Conservation (phyloP, 371 early-diverging fungal species). For the Phascolomyces articulosus region DNA sequence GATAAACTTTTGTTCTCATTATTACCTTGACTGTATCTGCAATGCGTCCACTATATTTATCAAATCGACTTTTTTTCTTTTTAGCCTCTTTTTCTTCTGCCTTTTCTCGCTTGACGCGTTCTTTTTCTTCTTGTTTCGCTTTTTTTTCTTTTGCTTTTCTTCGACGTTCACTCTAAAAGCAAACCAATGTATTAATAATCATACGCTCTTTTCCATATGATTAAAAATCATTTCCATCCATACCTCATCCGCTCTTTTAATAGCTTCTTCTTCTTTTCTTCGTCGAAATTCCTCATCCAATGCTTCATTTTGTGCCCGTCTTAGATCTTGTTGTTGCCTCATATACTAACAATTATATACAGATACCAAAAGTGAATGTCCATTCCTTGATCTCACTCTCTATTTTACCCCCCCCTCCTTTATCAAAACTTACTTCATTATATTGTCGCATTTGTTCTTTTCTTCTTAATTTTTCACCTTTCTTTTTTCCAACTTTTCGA, state of each 20-base stretch:
- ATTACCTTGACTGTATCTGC: conserved; percentile 34
- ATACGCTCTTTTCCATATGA: not conserved
- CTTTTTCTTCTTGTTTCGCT: conserved; percentile 37
- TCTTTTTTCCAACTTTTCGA: conserved; percentile 56
- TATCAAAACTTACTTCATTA: conserved; percentile 34
- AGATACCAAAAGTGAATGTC: not conserved
- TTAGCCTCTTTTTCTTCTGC: conserved; percentile 37
- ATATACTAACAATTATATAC: conserved; percentile 31
- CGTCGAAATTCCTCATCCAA: conserved; percentile 36
- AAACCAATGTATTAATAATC: too few species aligned
- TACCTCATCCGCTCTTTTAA: conserved; percentile 39
- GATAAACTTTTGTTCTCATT: too few species aligned
- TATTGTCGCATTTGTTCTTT: conserved; percentile 62
- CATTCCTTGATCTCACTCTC: not conserved
- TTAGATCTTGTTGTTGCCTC: conserved; percentile 37
- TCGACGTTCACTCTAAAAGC: conserved; percentile 22
- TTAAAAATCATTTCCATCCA: not conserved
- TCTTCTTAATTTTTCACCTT: conserved; percentile 52
- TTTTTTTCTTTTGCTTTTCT: conserved; percentile 33
- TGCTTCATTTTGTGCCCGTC: conserved; percentile 38
- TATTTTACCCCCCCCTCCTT: not conserved
- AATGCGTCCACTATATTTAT: conserved; percentile 33
- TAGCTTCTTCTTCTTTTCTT: conserved; percentile 37
- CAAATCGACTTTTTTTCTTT: conserved; percentile 24
- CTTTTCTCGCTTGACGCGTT: conserved; percentile 26